Conservation (phyloP, 2,329 filamentous ascomycete genomes). For the Allantophomopsis lycopodina region DNA sequence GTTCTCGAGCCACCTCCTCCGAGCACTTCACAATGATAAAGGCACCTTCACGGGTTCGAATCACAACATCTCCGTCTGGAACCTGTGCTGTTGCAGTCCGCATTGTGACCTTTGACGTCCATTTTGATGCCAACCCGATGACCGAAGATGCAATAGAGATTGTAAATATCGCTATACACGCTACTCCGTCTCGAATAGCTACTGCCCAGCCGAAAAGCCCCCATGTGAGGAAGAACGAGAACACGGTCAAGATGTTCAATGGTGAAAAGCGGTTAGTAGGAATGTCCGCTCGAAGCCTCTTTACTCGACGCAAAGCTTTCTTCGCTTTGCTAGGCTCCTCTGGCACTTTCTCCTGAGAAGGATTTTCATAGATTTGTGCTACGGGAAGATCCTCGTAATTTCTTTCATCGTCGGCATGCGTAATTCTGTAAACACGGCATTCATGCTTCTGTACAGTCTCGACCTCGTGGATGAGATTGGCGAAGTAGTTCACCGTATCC, state of each 20-base stretch:
- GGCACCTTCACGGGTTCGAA: slow-evolving; percentile 43
- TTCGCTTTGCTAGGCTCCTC: too few relatives aligned
- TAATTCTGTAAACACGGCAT: slow-evolving; percentile 33
- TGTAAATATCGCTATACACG: slow-evolving; percentile 33
- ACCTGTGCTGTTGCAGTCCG: slow-evolving; percentile 29
- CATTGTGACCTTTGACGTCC: slow-evolving; percentile 38
- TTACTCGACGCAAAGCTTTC: too few relatives aligned
- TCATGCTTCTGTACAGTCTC: slow-evolving; percentile 31
- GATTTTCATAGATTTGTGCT: too few relatives aligned
- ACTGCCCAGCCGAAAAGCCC: slow-evolving; percentile 30
- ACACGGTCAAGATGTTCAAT: slow-evolving; percentile 35
- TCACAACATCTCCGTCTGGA: slow-evolving; percentile 43
- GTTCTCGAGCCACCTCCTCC: slow-evolving; percentile 46
- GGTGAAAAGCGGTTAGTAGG: slow-evolving; percentile 25
- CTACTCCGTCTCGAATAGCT: slow-evolving; percentile 32
- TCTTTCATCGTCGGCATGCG: too few relatives aligned
- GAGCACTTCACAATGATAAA: slow-evolving; percentile 43
- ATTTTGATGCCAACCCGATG: slow-evolving; percentile 41
- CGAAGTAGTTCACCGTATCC: slow-evolving; percentile 44
- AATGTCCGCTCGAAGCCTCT: too few relatives aligned
- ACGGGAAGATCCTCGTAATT: too few relatives aligned
- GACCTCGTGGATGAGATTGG: slow-evolving; percentile 43
- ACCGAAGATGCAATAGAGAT: slow-evolving; percentile 38
- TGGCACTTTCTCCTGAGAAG: too few relatives aligned
- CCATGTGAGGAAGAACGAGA: slow-evolving; percentile 34